phyloP scores from a whole-genome alignment of 2,329 filamentous ascomycete species.

The Colletotrichum sp. region DNA sequence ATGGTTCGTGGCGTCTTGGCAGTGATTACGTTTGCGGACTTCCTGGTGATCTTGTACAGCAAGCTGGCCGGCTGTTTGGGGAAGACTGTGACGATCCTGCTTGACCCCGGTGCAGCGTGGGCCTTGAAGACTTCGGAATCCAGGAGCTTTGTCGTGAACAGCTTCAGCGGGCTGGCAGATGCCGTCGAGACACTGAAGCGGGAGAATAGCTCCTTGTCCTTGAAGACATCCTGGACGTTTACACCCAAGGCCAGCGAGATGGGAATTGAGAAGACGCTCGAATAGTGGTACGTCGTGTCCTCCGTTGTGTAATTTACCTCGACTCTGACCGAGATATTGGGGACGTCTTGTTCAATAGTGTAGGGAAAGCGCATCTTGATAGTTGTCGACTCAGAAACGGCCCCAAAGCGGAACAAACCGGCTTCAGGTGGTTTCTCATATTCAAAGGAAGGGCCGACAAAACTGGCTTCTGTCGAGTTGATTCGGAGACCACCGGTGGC shows the following conservation, averaged over 20 bases:
- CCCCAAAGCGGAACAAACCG: constrained; percentile 56
- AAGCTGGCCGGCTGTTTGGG: constrained; percentile 82
- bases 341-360: constrained; percentile 78
- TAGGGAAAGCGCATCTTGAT: constrained; percentile 78
- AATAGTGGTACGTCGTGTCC: constrained; percentile 68
- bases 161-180: constrained; percentile 73
- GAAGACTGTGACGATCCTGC: constrained; percentile 69
- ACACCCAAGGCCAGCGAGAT: constrained; percentile 87
- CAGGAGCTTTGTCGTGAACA: constrained; percentile 74
- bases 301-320: constrained; percentile 78
- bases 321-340: constrained; percentile 74
- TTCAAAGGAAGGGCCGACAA: constrained; percentile 46
- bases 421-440: constrained; percentile 57
- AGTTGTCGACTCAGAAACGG: constrained; percentile 47
- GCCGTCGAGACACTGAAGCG: constrained; percentile 90
- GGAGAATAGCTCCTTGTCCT: constrained; percentile 80
- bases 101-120: constrained; percentile 60
- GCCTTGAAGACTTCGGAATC: constrained; percentile 74
- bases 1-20: constrained; percentile 52
- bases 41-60: constrained; percentile 77
- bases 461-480: constrained; percentile 63
- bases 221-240: constrained; percentile 96
- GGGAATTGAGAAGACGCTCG: constrained; percentile 66
- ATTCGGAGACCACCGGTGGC: constrained; percentile 71
- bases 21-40: constrained; percentile 34